Evolutionary conservation across 1,139 yeast species (phyloP), one percentile per base, ranked within the genome.

Genomic region (Blastobotrys proliferans): DNA sequence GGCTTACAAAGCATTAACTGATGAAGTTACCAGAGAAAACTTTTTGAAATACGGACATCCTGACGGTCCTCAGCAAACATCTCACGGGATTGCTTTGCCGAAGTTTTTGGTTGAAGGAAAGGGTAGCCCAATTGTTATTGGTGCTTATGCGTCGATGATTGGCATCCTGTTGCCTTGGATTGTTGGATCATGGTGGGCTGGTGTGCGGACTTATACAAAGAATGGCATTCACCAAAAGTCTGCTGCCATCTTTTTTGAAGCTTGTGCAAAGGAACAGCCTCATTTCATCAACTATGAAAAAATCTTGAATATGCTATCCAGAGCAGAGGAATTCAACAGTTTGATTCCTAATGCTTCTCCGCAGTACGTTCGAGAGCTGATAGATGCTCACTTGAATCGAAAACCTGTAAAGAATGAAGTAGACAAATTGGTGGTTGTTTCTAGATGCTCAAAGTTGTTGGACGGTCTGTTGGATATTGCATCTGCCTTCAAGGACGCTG

Each of bases 61-160:
- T 5, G 98, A 94, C 67, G 98, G 98, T 31, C 96, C 95, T 39
- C 96, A 87, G 63, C 86, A 86, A 37, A 74, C 84, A n/a, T 70
- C 83, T n/a, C 97, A 87, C 62, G 98, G 98, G 46, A 88, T 94
- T 64, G 99, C 97, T 0, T 69, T 94, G 53, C 99, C 99, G 31
- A 82, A 83, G 61, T 87, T 87, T 66, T 73, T 94, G 54, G 87
- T 94, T 33, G 96, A 87, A 54, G 92, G 95, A 26, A 74, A 79
- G 47, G 83, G 83, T 33, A 82, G 94, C 4, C 77, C 83, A 2
- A 57, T 83, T 34, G 73, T 85, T 54, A 63, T 83, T 32, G 77
- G 83, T 20, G 63, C 77, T 6, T 94, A 94, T 63, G 79, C 87
- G 43, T 53, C 78, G 9, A 65, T 86, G 38, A 79, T 94, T 53